A percentile compares a stretch with the other conserved stretches of the same genome.
Conservation (phyloP, 2,329 filamentous ascomycete genomes). For the Paecilomyces formosus region DNA sequence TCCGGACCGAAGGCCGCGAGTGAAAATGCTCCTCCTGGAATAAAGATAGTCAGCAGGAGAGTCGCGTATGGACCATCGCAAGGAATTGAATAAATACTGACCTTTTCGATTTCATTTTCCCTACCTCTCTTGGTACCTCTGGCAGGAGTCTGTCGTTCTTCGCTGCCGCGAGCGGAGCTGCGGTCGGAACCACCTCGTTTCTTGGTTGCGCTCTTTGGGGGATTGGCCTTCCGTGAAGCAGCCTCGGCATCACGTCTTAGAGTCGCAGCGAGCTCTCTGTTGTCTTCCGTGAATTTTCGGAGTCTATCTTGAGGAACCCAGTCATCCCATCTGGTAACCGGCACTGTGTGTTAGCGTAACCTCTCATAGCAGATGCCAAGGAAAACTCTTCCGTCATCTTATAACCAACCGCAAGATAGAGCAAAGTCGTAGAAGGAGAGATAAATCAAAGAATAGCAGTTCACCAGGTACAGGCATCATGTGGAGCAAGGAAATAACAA, state of each 20-base stretch:
- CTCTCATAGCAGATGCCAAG: conserved; percentile 1
- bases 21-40: conserved; percentile 81
- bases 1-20: conserved; percentile 73
- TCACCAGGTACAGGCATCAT: background rate
- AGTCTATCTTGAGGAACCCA: conserved; percentile 94
- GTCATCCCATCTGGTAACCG: conserved; percentile 72
- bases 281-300: conserved; percentile 89
- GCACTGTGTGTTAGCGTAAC: conserved; percentile 5
- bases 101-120: conserved; percentile 43
- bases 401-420: background rate
- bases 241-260: conserved; percentile 37
- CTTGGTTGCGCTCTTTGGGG: conserved; percentile 28
- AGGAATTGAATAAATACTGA: conserved; percentile 10
- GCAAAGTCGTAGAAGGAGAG: background rate
- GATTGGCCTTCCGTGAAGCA: conserved; percentile 22
- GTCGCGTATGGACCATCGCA: background rate
- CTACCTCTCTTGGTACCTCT: conserved; percentile 37
- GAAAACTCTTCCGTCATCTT: conserved; percentile 1
- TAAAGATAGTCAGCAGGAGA: background rate
- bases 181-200: conserved; percentile 35
- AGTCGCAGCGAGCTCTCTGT: conserved; percentile 70
- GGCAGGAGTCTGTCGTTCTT: conserved; percentile 37
- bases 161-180: conserved; percentile 36
- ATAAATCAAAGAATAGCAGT: background rate
- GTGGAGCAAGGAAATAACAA: background rate